Percentiles rank a stretch among this genome's conserved stretches.
Evolutionary conservation across 257 asterid genomes (phyloP).

Genomic region (Sherardia arvensis): DNA sequence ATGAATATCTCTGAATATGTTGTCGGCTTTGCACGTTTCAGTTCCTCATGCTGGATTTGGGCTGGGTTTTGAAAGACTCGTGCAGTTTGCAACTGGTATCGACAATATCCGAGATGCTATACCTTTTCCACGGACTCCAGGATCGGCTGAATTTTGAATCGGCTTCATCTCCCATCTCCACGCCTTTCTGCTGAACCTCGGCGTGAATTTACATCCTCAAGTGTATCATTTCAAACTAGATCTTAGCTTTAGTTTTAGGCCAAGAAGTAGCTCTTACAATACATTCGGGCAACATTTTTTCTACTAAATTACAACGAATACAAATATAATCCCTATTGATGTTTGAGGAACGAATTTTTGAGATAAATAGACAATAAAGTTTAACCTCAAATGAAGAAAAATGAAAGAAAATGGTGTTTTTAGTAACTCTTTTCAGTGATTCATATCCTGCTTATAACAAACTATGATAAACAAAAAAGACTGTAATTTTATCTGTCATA

Average conservation of each 20-base stretch:
- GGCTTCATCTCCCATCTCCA: not conserved
- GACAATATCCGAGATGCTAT: conserved; percentile 91
- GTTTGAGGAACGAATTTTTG: no score
- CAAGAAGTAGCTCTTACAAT: no score
- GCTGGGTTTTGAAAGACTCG: conserved; percentile 93
- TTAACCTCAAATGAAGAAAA: no score
- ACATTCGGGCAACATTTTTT: no score
- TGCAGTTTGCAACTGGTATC: conserved; percentile 86
- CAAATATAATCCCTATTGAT: no score
- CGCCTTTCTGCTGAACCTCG: not conserved
- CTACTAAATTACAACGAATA: no score
- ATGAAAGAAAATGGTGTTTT: no score
- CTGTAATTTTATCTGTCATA: conserved; percentile 3
- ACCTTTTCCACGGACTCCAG: conserved; percentile 93
- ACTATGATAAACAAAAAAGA: not conserved
- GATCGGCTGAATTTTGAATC: conserved; percentile 76
- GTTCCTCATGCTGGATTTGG: conserved; percentile 99
- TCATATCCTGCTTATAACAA: not conserved
- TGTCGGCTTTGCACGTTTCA: conserved; percentile 17
- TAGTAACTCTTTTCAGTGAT: not conserved
- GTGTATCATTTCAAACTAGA: not conserved
- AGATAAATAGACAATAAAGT: no score
- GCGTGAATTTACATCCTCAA: not conserved
- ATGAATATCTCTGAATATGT: not conserved
- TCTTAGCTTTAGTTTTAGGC: not conserved